A percentile compares a stretch with the other conserved stretches of the same genome.
Evolutionary conservation across 805 yeast genomes (phyloP).

Genomic region (Pichia pseudocactophila): DNA sequence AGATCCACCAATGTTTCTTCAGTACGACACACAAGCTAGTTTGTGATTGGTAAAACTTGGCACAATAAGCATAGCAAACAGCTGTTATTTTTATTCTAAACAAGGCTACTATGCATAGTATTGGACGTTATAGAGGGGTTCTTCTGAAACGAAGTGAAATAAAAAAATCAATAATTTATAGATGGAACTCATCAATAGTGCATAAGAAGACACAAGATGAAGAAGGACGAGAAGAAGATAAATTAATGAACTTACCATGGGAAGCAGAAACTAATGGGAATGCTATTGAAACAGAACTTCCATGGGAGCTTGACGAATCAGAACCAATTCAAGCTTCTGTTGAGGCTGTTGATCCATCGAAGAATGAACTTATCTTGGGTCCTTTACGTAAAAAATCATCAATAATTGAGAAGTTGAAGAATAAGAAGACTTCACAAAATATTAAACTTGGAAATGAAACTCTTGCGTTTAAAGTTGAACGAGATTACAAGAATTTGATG

Average conservation of each 20-base stretch:
- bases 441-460: background rate
- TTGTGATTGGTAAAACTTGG: too few relatives aligned
- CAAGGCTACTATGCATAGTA: too few relatives aligned
- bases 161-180: background rate
- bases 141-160: too few relatives aligned
- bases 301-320: background rate
- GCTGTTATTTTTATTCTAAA: too few relatives aligned
- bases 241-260: conserved; percentile 4
- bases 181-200: background rate
- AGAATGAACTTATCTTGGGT: conserved; percentile 17
- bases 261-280: conserved; percentile 1
- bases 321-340: background rate
- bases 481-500: conserved; percentile 23
- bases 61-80: too few relatives aligned
- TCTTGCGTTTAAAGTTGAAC: conserved; percentile 13
- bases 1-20: too few relatives aligned
- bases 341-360: conserved; percentile 11
- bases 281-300: background rate
- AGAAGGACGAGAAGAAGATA: background rate
- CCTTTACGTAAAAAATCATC: conserved; percentile 20
- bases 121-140: too few relatives aligned
- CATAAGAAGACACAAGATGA: background rate
- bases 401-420: conserved; percentile 13
- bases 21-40: too few relatives aligned
- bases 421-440: background rate